Percentiles rank a stretch among this genome's conserved stretches.
These are phyloP conservation scores for Stachybotrys elegans DNA, from an alignment of 2,329 filamentous ascomycete genomes.

Conservation along the genomic window DNA sequence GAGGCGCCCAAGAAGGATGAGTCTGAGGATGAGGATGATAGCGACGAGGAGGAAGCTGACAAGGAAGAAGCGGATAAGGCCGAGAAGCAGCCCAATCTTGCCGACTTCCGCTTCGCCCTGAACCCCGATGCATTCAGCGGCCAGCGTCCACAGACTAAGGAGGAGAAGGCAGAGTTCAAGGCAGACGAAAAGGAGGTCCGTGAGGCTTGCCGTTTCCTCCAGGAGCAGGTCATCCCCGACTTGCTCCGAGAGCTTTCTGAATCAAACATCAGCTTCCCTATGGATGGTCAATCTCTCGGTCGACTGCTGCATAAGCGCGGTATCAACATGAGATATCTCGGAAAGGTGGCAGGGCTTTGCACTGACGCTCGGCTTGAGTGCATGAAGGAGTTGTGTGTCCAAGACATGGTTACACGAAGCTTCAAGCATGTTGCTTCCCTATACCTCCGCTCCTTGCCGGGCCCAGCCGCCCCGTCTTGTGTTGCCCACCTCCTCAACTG, in stretches of 20 bases:
- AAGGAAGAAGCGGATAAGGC: conserved; percentile 27
- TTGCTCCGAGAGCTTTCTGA: conserved; percentile 83
- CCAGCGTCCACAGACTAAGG: conserved; percentile 82
- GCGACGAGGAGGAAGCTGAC: conserved; percentile 7
- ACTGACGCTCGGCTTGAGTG: conserved; percentile 69
- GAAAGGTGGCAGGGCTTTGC: conserved; percentile 69
- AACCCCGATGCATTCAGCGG: conserved; percentile 97
- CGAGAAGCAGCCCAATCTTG: conserved; percentile 70
- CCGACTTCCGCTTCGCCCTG: conserved; percentile 79
- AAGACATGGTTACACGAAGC: conserved; percentile 91
- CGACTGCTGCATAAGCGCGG: conserved; percentile 91
- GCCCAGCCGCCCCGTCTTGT: conserved; percentile 74
- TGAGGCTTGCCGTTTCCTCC: conserved; percentile 73
- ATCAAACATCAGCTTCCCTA: conserved; percentile 92
- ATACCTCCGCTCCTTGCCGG: conserved; percentile 74
- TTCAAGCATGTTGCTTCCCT: conserved; percentile 89
- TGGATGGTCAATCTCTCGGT: conserved; percentile 92
- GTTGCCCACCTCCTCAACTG: conserved; percentile 90
- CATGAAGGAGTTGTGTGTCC: conserved; percentile 69
- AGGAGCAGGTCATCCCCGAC: conserved; percentile 73
- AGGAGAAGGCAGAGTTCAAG: conserved; percentile 78
- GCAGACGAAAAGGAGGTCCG: conserved; percentile 87
- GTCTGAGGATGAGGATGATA: conserved; percentile 5
- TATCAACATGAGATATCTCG: conserved; percentile 96
- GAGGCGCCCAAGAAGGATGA: conserved; percentile 11